Evolutionary conservation across 129 eudicot species (phyloP), one percentile per base, ranked within the genome.

Genomic region (Deinandra increscens): DNA sequence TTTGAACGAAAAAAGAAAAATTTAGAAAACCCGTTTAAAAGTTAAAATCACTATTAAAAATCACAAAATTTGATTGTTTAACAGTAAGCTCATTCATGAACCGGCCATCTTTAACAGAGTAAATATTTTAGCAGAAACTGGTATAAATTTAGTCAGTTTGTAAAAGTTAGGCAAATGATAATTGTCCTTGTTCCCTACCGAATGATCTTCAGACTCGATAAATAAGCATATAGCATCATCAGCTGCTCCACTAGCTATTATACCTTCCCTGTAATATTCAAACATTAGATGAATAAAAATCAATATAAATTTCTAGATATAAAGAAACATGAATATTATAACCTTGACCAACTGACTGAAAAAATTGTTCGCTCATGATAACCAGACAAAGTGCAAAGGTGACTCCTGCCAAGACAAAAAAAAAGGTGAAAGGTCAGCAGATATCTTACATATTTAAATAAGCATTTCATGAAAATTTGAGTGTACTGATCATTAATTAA

Each of bases 261-360:
- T 80, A 26, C 96, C 98, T n/a, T 89, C 90, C 82, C 96, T 91
- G 80, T 48, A 45, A 81, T 55, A 45, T 60, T 66, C 26, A 62
- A 71, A 60, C 36, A 36, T 60, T 60, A 60, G 44, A 60, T 7
- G 13, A 71, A 56, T n/a, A 23, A 60, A 50, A 19, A 29, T 44
- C 23, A n/a, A 14, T 60, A 34, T 3, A 36, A 34, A 34, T 33
- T 60, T 15, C 45, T 7, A 34, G 23, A 60, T 36, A 9, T 60
- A 60, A n/a, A 70, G 6, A 48, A 17, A 43, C 4, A 18, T 4
- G n/a, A 64, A 7, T 15, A 9, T 51, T 7, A 3, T 42, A 77
- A 92, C 98, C 98, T 87, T 70, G 97, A 94, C 97, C 99, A 94
- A 82, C 87, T 86, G 38, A 90, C 89, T 9, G 96, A 85, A 71